Evolutionary conservation across 2,329 filamentous ascomycete species (phyloP), one percentile per base, ranked within the genome.

Genomic region (Fusarium longipes): DNA sequence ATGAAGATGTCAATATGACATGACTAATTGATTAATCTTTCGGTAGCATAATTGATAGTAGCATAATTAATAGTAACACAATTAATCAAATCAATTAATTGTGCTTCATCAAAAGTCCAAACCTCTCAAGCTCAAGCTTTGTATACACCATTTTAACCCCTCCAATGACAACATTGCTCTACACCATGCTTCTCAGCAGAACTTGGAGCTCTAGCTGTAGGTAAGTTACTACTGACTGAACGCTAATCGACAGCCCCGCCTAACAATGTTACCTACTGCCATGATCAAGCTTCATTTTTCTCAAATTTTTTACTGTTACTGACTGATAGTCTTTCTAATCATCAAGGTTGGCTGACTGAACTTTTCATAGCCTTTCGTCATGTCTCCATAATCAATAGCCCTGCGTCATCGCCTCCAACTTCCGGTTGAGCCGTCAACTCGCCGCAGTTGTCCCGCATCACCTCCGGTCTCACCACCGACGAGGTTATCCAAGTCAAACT

Each of bases 151-250:
- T 22, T 49, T 24, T 63, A 68, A 58, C 66, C 66, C 65, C 65
- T 69, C 66, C 66, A 69, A 67, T 67, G 66, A 67, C 66, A 57
- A 51, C 53, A 65, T 69, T 22, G 30, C 57, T 43, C 65, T 56
- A 18, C 45, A 38, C 29, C 57, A 67, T 67, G 65, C 32, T 55
- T 45, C 42, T 50, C 52, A 43, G 57, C 53, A 65, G 49, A 49
- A 36, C 24, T 36, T 15, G 38, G 43, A 69, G 61, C 56, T 66
- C 35, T 35, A 60, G 38, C 57, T 61, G 27, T 57, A 27, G 11
- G 17, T 10, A 17, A 25, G 15, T 12, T 12, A n/a, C 20, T 29
- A 43, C 40, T 27, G 27, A 27, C 27, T 27, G 27, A 3, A 27
- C 27, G n/a, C 40, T 43, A 43, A 57, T 29, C 17, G 5, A 32